Evolutionary conservation across 805 yeast species (phyloP).

Genomic region (Lachancea sp.): DNA sequence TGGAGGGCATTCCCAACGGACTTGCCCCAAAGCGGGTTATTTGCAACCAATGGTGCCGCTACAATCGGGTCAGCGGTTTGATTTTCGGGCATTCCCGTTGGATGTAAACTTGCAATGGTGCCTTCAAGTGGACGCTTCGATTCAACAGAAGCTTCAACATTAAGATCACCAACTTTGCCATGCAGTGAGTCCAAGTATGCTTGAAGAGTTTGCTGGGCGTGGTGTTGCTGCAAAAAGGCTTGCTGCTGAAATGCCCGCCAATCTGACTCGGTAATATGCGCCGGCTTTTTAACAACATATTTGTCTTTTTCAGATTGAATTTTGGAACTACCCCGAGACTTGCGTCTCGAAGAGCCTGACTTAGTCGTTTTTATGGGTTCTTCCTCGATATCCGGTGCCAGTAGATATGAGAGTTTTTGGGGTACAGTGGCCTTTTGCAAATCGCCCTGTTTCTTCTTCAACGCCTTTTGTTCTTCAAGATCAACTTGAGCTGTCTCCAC

Average conservation of each 20-base stretch:
- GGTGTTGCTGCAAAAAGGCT: constrained; percentile 30
- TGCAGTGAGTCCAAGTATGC: constrained; percentile 28
- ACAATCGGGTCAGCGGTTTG: neutral
- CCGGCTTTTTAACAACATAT: constrained; percentile 29
- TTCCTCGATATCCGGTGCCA: constrained; percentile 34
- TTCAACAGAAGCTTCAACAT: neutral
- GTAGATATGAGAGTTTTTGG: constrained; percentile 44
- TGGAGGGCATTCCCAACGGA: neutral
- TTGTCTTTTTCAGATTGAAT: constrained; percentile 9
- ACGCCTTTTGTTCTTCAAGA: constrained; percentile 42
- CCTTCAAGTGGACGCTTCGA: neutral
- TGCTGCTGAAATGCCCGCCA: constrained; percentile 31
- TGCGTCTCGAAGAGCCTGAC: neutral
- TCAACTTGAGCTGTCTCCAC: constrained; percentile 36
- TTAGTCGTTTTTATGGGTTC: constrained; percentile 5
- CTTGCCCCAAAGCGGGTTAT: neutral
- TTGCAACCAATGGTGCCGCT: neutral
- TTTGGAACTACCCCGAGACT: neutral
- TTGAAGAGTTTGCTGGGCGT: constrained; percentile 31
- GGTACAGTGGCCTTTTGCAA: constrained; percentile 49
- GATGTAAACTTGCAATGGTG: neutral
- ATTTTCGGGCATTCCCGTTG: neutral
- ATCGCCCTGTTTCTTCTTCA: constrained; percentile 43
- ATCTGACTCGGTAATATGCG: constrained; percentile 25
- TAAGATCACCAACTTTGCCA: neutral